Evolutionary conservation across 305 asterid species (phyloP), one percentile per base, ranked within the genome.

Genomic region (Euphrasia arctica): DNA sequence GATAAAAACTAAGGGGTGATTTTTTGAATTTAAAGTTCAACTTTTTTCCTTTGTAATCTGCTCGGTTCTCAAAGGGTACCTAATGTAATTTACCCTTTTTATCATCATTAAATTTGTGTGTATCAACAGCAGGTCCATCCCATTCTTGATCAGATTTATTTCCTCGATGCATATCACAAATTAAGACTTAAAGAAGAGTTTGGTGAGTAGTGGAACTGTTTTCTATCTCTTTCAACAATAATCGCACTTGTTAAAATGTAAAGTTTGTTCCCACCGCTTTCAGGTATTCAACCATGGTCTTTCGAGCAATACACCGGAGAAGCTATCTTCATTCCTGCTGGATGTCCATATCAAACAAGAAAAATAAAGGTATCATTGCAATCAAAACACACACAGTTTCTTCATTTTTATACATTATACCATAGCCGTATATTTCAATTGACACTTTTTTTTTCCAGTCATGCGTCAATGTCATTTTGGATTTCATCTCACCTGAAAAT

Each of bases 281-380:
- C 77, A 90, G 98, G 79, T 75, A 82, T 94, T 69, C 85, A 90
- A 71, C 95, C 96, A 49, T 94, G 96, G 97, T 86, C 84, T 18
- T 86, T 90, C 74, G 89, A 86, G 75, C 99, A 94, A 65, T 76
- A 66, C 65, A 73, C 83, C 25, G 98, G 98, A 52, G 96, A 94
- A 77, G 99, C 98, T 75, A 72, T 94, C 77, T 80, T 90, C 79
- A 73, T 94, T 82, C 98, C 99, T 43, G 99, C 96, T 68, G 99
- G 99, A 75, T 94, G 96, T 66, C 99, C 99, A 10, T 94, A 88
- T 74, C 98, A 94, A 79, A 77, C 85, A 65, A 82, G 82, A 77
- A 89, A 81, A 77, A 72, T 87, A 57, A 94, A 84, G 91, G 99
- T 91, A 70, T 14, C 41, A 9, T 61, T 68, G 51, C 13, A 27